phyloP scores from a whole-genome alignment of 2,329 filamentous ascomycete genomes.

The Leptographium flavum region DNA sequence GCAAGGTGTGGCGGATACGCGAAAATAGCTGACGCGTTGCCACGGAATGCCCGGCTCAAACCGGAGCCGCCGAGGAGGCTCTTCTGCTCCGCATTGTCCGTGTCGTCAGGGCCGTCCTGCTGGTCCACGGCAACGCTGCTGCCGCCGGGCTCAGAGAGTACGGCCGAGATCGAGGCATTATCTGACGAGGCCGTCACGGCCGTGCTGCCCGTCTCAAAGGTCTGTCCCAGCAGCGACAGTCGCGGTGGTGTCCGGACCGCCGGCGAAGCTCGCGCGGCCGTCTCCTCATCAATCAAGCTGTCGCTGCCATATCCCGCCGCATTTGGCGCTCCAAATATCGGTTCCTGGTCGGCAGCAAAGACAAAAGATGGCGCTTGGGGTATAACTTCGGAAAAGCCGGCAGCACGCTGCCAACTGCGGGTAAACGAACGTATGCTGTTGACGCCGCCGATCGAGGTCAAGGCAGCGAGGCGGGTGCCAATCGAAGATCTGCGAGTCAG shows the following conservation, averaged over 20 bases:
- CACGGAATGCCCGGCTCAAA: conserved; percentile 20
- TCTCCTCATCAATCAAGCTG: conserved; percentile 25
- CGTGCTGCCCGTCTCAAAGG: conserved; percentile 26
- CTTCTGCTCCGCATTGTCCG: conserved; percentile 25
- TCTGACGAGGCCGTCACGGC: conserved; percentile 9
- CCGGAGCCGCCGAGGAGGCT: conserved; percentile 20
- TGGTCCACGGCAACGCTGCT: conserved; percentile 21
- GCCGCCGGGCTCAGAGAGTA: conserved; percentile 3
- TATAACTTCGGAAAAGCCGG: conserved; percentile 75
- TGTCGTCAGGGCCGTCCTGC: conserved; percentile 7
- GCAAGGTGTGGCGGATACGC: conserved; percentile 45
- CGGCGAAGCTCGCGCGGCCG: conserved; percentile 16
- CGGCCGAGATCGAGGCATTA: neutral
- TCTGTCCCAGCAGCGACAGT: conserved; percentile 35
- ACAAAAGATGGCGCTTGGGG: conserved; percentile 65
- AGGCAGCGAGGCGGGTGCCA: conserved; percentile 37
- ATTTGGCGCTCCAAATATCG: conserved; percentile 18
- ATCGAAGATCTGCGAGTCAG: conserved; percentile 24
- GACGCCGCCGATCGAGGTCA: conserved; percentile 67
- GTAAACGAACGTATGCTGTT: conserved; percentile 94
- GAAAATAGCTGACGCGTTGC: conserved; percentile 36
- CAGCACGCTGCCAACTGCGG: conserved; percentile 81
- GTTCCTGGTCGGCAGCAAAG: conserved; percentile 41
- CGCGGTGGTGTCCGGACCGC: conserved; percentile 6
- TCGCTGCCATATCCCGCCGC: conserved; percentile 24